Conservation (phyloP, 2,329 filamentous ascomycete genomes). For the Colletotrichum sublineola region DNA sequence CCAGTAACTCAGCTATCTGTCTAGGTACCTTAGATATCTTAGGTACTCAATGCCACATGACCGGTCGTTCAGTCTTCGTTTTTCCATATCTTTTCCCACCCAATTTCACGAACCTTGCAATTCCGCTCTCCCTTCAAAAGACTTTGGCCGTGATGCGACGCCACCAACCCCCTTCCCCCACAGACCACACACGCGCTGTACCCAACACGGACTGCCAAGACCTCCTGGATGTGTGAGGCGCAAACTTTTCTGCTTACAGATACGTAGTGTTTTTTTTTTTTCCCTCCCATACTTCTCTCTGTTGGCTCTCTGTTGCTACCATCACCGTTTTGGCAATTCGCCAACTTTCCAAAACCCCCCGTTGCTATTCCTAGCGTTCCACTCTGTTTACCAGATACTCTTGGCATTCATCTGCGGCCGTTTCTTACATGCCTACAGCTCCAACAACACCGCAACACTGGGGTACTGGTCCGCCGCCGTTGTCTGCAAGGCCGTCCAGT, state of each 20-base stretch:
- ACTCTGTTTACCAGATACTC: conserved; percentile 9
- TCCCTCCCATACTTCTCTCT: neutral
- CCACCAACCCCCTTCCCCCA: conserved; percentile 10
- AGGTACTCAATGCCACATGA: no score
- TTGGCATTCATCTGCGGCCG: conserved; percentile 21
- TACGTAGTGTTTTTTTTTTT: neutral
- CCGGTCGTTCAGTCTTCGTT: no score
- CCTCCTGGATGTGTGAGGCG: conserved; percentile 23
- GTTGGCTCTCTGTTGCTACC: neutral
- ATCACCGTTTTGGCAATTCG: neutral
- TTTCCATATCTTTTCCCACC: neutral
- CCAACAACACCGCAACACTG: conserved; percentile 2
- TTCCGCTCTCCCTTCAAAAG: neutral
- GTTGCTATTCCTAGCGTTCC: conserved; percentile 41
- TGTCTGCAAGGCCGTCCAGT: neutral
- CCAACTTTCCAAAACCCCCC: conserved; percentile 10
- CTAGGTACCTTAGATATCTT: no score
- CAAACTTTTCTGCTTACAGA: conserved; percentile 3
- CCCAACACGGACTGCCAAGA: conserved; percentile 40
- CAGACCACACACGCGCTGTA: conserved; percentile 8
- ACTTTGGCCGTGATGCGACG: conserved; percentile 14
- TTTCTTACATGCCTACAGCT: conserved; percentile 30
- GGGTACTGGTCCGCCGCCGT: neutral
- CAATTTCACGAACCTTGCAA: neutral
- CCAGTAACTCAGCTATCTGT: no score